Percentiles rank a stretch among this genome's conserved stretches.
These are phyloP conservation scores for Heliosperma pusillum DNA, from an alignment of 148 eudicot genomes.

Conservation along the genomic window DNA sequence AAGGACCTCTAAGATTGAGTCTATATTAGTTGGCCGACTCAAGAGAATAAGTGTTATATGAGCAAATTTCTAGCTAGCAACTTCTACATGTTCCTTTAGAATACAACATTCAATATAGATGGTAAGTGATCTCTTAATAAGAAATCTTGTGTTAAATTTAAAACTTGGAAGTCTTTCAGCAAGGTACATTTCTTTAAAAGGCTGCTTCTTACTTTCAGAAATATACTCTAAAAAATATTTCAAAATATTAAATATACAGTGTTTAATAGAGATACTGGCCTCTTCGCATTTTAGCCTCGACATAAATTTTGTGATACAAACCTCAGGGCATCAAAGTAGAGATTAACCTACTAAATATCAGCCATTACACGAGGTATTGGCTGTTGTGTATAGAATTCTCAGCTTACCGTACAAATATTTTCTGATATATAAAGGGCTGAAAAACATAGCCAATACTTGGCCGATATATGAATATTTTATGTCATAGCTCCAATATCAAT, in stretches of 20 bases:
- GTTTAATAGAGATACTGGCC: not conserved
- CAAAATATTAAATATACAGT: too few species aligned
- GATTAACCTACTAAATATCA: not conserved
- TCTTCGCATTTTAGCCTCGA: not conserved
- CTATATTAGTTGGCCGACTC: not conserved
- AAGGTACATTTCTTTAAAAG: not conserved
- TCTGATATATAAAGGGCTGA: not conserved
- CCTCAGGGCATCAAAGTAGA: not conserved
- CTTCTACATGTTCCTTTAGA: conserved; percentile 3
- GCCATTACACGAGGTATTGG: not conserved
- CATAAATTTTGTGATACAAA: not conserved
- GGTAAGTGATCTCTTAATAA: too few species aligned
- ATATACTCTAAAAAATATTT: too few species aligned
- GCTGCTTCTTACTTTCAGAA: not conserved
- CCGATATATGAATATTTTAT: not conserved
- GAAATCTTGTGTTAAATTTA: not conserved
- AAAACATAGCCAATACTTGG: not conserved
- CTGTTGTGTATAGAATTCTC: not conserved
- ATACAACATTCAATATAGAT: not conserved
- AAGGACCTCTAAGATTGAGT: not conserved
- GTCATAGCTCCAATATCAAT: not conserved
- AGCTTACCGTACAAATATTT: not conserved
- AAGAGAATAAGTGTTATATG: not conserved
- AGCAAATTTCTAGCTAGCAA: not conserved
- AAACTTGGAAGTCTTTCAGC: not conserved